Base-by-base conservation (phyloP, 192 early-diverging fungal genomes). In the Coemansia sp. region DNA sequence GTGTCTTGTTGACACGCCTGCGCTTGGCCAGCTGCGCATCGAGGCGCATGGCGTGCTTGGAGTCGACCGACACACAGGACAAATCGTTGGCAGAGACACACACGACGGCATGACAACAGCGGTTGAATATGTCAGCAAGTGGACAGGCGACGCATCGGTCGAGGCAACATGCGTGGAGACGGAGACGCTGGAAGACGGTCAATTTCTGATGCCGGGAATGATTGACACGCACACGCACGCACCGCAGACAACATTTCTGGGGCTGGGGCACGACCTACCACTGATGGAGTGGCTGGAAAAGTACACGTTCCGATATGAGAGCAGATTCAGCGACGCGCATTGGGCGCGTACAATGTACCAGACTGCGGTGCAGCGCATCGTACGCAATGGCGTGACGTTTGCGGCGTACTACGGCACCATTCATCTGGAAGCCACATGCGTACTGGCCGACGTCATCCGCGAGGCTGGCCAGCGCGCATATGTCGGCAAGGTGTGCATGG, bases 401-500 rank as follows among this genome's bases (percentile, higher is more conserved):
- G 92, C 92, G 18, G 91, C 89, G 49, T 98, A 95, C 86, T 98
- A 88, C 82, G 94, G 89, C 5, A 97, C 97, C 13, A 93, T 95
- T 62, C 95, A 97, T 61, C 69, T 91, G 18, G 89, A 90, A 18
- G 79, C 91, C 12, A 89, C 87, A 68, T 85, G 90, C 61, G 66
- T 84, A 16, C 84, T 98, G 60, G 94, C 88, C 4, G 85, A 93
- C 40, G 84, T 91, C 26, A 86, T 94, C 54, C 82, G 88, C 42
- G 73, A 84, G 42, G 73, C 84, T n/a, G 97, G 95, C 8, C 97
- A 98, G 77, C 91, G 97, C 62, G 95, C 91, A 19, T 93, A 88
- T 72, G 88, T 98, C 41, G 97, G 97, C 18, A 97, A 97, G 72
- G 95, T 98, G 61, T 94, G 93, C 85, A 98, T 98, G 97, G 94